Evolutionary conservation across 371 early-diverging fungal genomes (phyloP).

Genomic region (Mucor plumbeus): DNA sequence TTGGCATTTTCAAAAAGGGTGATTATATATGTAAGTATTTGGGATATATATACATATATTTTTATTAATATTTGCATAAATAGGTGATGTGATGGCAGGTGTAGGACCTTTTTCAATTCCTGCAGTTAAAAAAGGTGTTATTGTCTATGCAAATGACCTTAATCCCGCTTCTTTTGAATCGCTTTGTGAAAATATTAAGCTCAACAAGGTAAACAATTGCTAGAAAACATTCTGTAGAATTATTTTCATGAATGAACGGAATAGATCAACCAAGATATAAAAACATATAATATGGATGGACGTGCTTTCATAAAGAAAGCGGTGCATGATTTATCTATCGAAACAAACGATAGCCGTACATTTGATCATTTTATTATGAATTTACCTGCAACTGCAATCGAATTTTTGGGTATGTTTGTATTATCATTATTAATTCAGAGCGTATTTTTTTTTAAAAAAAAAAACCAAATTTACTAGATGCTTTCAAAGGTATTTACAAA

Average conservation of each 20-base stretch:
- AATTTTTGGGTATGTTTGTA: slow-evolving; percentile 77
- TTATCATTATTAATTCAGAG: too few species aligned
- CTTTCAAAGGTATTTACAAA: slow-evolving; percentile 73
- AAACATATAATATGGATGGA: slow-evolving; percentile 89
- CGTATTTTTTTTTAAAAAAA: slow-evolving; percentile 42
- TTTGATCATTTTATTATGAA: slow-evolving; percentile 98
- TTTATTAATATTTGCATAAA: not conserved
- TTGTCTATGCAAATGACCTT: slow-evolving; percentile 97
- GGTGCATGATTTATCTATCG: slow-evolving; percentile 47
- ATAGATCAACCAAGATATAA: slow-evolving; percentile 34
- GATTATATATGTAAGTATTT: slow-evolving; percentile 71
- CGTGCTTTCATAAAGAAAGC: slow-evolving; percentile 85
- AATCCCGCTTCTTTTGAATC: slow-evolving; percentile 91
- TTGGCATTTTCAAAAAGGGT: slow-evolving; percentile 71
- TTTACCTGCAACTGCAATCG: slow-evolving; percentile 94
- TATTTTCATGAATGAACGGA: too few species aligned
- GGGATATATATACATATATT: not conserved
- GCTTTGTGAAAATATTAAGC: slow-evolving; percentile 78
- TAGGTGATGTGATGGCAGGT: slow-evolving; percentile 95
- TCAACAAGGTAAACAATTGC: slow-evolving; percentile 76
- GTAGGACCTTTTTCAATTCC: slow-evolving; percentile 99
- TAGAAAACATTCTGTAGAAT: too few species aligned
- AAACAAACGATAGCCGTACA: slow-evolving; percentile 47
- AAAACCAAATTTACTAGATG: slow-evolving; percentile 46
- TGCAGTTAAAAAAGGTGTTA: slow-evolving; percentile 82